Evolutionary conservation across 306 rosid genomes (phyloP).

Genomic region (Vigna unguiculata): DNA sequence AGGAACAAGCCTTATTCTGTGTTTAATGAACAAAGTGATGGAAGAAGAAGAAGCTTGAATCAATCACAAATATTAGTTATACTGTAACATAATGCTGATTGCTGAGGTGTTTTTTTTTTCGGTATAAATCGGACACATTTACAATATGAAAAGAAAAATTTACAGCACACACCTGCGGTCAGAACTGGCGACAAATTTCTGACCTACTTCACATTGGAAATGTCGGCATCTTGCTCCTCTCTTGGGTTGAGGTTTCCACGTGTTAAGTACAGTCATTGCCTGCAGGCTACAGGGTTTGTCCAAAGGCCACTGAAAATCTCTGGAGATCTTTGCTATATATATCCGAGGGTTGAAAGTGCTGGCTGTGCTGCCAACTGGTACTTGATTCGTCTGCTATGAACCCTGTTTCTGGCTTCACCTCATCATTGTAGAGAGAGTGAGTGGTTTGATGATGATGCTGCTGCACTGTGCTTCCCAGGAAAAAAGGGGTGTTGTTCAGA

Average conservation of each 20-base stretch:
- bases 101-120: conserved; percentile 34
- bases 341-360: conserved; percentile 57
- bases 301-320: conserved; percentile 79
- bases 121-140: conserved; percentile 57
- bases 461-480: conserved; percentile 53
- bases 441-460: conserved; percentile 43
- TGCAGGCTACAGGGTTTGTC: conserved; percentile 69
- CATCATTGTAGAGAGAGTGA: conserved; percentile 53
- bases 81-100: conserved; percentile 43
- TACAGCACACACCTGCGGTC: conserved; percentile 69
- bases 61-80: conserved; percentile 51
- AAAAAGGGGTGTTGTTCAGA: conserved; percentile 58
- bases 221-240: conserved; percentile 42
- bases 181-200: conserved; percentile 53
- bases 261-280: conserved; percentile 15
- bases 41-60: conserved; percentile 31
- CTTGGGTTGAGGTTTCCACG: conserved; percentile 33
- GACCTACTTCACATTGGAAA: conserved; percentile 49
- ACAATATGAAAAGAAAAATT: conserved; percentile 52
- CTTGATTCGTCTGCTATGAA: conserved; percentile 47
- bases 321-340: conserved; percentile 76
- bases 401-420: conserved; percentile 63
- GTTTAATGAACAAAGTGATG: conserved; percentile 37
- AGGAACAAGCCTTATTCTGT: conserved; percentile 52
- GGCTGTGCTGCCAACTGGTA: conserved; percentile 54